Evolutionary conservation across 2,329 filamentous ascomycete species (phyloP).

Genomic region (Colletotrichum eremochloae): DNA sequence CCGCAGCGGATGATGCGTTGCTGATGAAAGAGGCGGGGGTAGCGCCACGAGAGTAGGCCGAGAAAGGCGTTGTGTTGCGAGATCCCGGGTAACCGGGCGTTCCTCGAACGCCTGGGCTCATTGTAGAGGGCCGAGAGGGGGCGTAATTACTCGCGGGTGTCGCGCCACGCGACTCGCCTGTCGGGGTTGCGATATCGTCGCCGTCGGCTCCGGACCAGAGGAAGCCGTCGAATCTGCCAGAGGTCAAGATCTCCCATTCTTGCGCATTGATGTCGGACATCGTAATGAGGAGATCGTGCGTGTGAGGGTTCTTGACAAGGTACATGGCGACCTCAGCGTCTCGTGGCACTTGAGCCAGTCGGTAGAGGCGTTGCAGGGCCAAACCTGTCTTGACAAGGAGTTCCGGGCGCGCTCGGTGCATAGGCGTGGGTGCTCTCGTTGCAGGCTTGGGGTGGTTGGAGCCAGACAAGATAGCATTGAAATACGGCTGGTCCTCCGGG

Average conservation of each 20-base stretch:
- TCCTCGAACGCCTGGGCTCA: conserved; percentile 58
- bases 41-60: conserved; percentile 66
- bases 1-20: conserved; percentile 62
- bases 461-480: conserved; percentile 82
- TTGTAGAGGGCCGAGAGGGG: conserved; percentile 48
- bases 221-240: conserved; percentile 95
- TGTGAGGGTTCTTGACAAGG: conserved; percentile 82
- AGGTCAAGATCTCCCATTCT: conserved; percentile 97
- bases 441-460: conserved; percentile 68
- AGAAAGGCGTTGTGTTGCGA: conserved; percentile 63
- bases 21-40: conserved; percentile 73
- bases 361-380: conserved; percentile 88
- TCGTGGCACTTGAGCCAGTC: conserved; percentile 78
- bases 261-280: conserved; percentile 88
- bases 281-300: conserved; percentile 90
- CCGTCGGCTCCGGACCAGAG: conserved; percentile 90
- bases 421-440: conserved; percentile 77
- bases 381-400: conserved; percentile 81
- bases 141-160: conserved; percentile 67
- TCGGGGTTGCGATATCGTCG: conserved; percentile 59
- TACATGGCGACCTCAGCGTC: conserved; percentile 90
- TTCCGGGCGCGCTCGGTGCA: conserved; percentile 75
- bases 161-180: conserved; percentile 61
- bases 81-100: conserved; percentile 57
- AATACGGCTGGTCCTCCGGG: conserved; percentile 80